These are phyloP conservation scores for Fraxinus sp. DNA, from an alignment of 305 asterid species.

Conservation along the genomic window DNA sequence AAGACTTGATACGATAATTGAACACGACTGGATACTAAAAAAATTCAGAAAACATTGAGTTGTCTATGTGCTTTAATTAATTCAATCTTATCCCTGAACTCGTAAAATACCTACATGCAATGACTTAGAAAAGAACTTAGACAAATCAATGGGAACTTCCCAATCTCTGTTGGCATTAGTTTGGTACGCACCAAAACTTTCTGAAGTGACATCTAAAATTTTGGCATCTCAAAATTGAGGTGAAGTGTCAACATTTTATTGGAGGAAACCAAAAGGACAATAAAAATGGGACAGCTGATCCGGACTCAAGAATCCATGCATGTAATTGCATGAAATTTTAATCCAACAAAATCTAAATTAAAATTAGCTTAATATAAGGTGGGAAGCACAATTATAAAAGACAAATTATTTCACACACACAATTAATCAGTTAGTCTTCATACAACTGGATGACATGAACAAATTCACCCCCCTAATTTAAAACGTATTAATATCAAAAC, in stretches of 20 bases:
- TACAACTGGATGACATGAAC: conserved; percentile 23
- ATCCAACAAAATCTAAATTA: not conserved
- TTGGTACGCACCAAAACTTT: not conserved
- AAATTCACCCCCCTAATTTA: conserved; percentile 9
- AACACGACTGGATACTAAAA: not conserved
- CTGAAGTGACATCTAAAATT: not conserved
- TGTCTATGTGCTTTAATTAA: not conserved
- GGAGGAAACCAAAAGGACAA: not conserved
- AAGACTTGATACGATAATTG: not conserved
- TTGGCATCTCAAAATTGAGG: not conserved
- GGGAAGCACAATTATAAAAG: not conserved
- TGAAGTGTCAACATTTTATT: not conserved
- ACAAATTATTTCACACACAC: not conserved
- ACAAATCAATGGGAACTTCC: not conserved
- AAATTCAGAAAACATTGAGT: not conserved
- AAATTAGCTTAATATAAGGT: not conserved
- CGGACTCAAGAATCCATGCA: not conserved
- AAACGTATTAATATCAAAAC: conserved; percentile 21
- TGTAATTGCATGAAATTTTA: not conserved
- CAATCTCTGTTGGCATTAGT: not conserved
- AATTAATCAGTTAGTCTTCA: not conserved
- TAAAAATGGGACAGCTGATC: not conserved
- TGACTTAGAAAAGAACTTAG: not conserved
- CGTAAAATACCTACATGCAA: not conserved
- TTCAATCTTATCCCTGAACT: not conserved